Conservation (phyloP, 2,329 filamentous ascomycete genomes). For the Knoxdaviesia capensis region DNA sequence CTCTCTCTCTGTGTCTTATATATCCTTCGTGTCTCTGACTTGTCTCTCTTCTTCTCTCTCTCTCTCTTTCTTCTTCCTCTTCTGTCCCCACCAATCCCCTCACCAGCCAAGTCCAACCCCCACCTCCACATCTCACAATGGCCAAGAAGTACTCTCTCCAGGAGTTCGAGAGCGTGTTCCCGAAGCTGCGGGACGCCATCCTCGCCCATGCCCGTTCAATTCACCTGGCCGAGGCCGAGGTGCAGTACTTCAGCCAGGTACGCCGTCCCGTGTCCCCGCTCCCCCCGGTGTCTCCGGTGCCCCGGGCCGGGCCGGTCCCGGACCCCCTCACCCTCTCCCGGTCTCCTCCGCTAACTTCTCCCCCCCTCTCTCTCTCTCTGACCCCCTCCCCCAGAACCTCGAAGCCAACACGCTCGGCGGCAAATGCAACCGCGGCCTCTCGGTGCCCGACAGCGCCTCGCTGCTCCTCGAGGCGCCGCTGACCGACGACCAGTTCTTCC, state of each 20-base stretch:
- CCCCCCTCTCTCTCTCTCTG: neutral
- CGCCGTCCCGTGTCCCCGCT: slow-evolving; percentile 5
- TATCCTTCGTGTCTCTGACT: neutral
- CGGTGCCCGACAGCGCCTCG: slow-evolving; percentile 76
- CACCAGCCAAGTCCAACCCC: neutral
- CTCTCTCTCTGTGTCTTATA: neutral
- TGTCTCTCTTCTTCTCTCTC: neutral
- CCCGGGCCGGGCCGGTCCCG: neutral
- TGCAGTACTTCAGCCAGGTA: slow-evolving; percentile 77
- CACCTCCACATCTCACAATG: slow-evolving; percentile 19
- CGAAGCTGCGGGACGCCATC: slow-evolving; percentile 65
- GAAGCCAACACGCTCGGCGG: slow-evolving; percentile 77
- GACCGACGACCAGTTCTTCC: slow-evolving; percentile 67
- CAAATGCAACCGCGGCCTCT: slow-evolving; percentile 98
- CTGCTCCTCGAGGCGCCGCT: slow-evolving; percentile 56
- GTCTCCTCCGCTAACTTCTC: slow-evolving; percentile 5
- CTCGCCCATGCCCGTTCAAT: slow-evolving; percentile 61
- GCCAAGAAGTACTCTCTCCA: slow-evolving; percentile 56
- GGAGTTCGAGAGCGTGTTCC: slow-evolving; percentile 83
- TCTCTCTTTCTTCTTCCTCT: neutral
- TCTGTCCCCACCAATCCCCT: neutral
- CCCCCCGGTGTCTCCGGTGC: neutral
- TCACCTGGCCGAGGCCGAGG: slow-evolving; percentile 60
- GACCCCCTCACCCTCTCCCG: neutral
- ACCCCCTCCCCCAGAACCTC: slow-evolving; percentile 37